These are phyloP conservation scores for Suillus subaureus DNA, from an alignment of 768 basidiomycete species.

Conservation along the genomic window DNA sequence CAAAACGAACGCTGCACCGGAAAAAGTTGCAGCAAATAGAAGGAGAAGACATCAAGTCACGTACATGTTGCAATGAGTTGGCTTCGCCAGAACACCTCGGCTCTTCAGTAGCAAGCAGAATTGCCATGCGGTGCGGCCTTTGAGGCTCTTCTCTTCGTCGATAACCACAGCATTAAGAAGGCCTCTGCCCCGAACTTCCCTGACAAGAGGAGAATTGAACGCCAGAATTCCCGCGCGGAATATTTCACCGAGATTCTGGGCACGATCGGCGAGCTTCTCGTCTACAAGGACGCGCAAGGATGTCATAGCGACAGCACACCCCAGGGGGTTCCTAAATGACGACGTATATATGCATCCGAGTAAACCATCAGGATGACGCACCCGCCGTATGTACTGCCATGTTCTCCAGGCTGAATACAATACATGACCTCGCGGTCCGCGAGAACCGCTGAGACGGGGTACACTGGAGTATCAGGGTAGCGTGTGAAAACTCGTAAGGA, in stretches of 20 bases:
- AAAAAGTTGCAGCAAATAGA: background rate
- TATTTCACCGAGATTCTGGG: conserved; percentile 72
- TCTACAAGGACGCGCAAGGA: conserved; percentile 90
- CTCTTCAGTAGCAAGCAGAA: conserved; percentile 91
- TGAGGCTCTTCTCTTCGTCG: conserved; percentile 75
- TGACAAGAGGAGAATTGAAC: conserved; percentile 70
- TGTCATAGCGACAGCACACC: conserved; percentile 93
- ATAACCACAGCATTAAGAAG: conserved; percentile 94
- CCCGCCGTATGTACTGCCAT: conserved; percentile 96
- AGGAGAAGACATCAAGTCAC: conserved; percentile 30
- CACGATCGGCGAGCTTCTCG: conserved; percentile 83
- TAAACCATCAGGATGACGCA: conserved; percentile 37
- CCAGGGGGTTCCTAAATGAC: conserved; percentile 78
- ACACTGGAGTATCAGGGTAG: conserved; percentile 53
- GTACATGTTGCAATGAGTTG: conserved; percentile 93
- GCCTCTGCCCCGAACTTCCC: conserved; percentile 82
- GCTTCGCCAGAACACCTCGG: conserved; percentile 91
- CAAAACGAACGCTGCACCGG: conserved; percentile 81
- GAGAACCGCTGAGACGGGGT: conserved; percentile 95
- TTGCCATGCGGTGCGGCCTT: conserved; percentile 92
- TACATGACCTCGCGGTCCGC: conserved; percentile 93
- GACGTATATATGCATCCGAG: background rate
- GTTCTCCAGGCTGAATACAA: conserved; percentile 92
- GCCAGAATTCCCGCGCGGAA: conserved; percentile 71
- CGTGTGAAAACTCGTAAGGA: conserved; percentile 14